Conservation (phyloP, 768 basidiomycete genomes). For the Kwoniella botswanensis region DNA sequence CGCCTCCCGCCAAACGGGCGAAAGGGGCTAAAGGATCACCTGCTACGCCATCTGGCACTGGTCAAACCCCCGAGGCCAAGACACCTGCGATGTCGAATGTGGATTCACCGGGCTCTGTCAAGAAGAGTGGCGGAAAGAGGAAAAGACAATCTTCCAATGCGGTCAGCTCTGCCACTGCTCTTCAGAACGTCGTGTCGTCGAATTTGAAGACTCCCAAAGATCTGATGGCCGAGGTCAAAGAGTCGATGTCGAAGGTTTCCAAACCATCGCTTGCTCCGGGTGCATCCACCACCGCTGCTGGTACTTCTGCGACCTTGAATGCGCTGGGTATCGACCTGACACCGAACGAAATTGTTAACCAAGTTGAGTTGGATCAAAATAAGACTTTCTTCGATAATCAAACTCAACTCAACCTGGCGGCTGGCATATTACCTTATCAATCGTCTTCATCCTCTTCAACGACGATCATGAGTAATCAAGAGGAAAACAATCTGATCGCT, state of each 20-base stretch:
- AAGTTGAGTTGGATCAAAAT: constrained; percentile 21
- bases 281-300: not conserved
- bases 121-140: constrained; percentile 20
- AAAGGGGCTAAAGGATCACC: constrained; percentile 23
- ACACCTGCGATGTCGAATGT: constrained; percentile 10
- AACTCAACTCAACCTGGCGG: constrained; percentile 5
- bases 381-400: constrained; percentile 25
- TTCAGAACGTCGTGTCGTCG: constrained; percentile 15
- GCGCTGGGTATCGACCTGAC: constrained; percentile 27
- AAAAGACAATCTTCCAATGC: constrained; percentile 27
- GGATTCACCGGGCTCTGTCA: constrained; percentile 18
- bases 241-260: constrained; percentile 10
- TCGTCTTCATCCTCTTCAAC: not conserved
- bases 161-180: constrained; percentile 10
- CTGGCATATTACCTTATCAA: constrained; percentile 10
- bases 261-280: not conserved
- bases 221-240: constrained; percentile 27
- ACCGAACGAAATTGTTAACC: constrained; percentile 1
- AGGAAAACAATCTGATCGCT: not conserved
- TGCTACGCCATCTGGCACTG: constrained; percentile 25
- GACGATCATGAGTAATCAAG: not conserved
- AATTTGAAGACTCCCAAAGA: constrained; percentile 23
- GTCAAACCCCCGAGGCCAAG: constrained; percentile 25
- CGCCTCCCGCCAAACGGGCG: constrained; percentile 41
- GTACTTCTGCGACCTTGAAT: constrained; percentile 7